These are phyloP conservation scores for Blastocystis sp. DNA, from an alignment of 352 stramenopile genomes.

Conservation along the genomic window DNA sequence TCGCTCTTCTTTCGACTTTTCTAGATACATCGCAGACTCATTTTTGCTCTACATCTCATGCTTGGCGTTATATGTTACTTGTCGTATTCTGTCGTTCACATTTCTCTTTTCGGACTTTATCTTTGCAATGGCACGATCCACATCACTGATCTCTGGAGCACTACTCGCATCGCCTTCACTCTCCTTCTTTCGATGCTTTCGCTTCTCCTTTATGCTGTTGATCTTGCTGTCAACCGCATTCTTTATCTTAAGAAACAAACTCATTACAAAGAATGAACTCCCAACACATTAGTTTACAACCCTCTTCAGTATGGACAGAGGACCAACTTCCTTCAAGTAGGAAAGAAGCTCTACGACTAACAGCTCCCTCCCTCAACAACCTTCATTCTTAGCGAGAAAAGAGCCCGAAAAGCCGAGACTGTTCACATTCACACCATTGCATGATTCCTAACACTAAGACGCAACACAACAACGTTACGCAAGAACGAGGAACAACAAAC, in stretches of 20 bases:
- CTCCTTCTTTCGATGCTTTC: background rate
- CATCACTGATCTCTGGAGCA: background rate
- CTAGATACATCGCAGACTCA: background rate
- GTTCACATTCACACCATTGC: conserved; percentile 52
- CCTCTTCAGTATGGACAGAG: conserved; percentile 19
- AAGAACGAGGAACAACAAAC: conserved; percentile 37
- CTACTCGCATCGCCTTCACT: background rate
- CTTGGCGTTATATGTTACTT: background rate
- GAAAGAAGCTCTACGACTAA: conserved; percentile 8
- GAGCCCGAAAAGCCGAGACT: conserved; percentile 57
- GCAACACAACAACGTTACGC: background rate
- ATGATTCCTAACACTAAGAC: conserved; percentile 32
- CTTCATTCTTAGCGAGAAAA: conserved; percentile 53
- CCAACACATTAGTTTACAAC: conserved; percentile 9
- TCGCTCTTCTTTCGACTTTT: conserved; percentile 22
- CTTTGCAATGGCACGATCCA: conserved; percentile 31
- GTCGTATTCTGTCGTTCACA: conserved; percentile 23
- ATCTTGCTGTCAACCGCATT: background rate
- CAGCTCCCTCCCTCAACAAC: background rate
- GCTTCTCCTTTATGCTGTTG: background rate
- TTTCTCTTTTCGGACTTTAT: conserved; percentile 48
- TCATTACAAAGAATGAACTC: conserved; percentile 53
- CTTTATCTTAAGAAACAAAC: conserved; percentile 20
- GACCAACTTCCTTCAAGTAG: conserved; percentile 35
- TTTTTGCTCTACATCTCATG: conserved; percentile 17